A percentile compares a stretch with the other conserved stretches of the same genome.
Conservation (phyloP, 169 alveolate species). For the Neospora caninum region DNA sequence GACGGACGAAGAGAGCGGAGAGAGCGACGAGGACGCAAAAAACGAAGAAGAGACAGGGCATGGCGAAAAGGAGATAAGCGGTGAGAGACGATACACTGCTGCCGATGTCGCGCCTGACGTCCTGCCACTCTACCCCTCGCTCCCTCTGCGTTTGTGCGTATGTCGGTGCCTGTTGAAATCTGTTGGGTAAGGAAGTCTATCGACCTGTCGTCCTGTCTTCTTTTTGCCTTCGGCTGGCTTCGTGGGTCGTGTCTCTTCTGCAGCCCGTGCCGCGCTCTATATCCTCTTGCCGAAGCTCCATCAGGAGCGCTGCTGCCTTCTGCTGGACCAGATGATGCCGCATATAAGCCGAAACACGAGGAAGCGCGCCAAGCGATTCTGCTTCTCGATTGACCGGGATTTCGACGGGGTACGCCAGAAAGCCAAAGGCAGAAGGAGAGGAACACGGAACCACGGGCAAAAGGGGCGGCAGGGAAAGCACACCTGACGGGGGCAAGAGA, state of each 20-base stretch:
- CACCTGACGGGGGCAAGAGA: too few relatives aligned
- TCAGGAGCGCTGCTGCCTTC: constrained; percentile 59
- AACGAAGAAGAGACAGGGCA: background rate
- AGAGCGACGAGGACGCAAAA: background rate
- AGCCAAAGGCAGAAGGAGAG: background rate
- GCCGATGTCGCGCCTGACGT: too few relatives aligned
- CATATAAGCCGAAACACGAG: constrained; percentile 49
- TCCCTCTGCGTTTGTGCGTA: too few relatives aligned
- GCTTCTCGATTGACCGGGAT: constrained; percentile 53
- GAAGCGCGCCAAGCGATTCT: constrained; percentile 46
- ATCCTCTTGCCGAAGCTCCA: constrained; percentile 60
- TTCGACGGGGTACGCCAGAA: constrained; percentile 51
- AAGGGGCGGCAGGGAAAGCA: too few relatives aligned
- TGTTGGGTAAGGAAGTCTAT: too few relatives aligned
- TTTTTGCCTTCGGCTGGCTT: too few relatives aligned
- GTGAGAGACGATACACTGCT: too few relatives aligned
- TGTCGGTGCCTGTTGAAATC: too few relatives aligned
- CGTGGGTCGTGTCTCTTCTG: too few relatives aligned
- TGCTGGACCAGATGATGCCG: background rate
- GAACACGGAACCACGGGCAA: background rate
- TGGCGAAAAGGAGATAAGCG: too few relatives aligned
- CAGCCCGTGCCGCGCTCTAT: background rate
- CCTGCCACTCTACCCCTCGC: too few relatives aligned
- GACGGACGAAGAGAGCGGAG: background rate
- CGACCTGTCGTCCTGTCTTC: too few relatives aligned